Evolutionary conservation across 2,329 filamentous ascomycete genomes (phyloP).

Genomic region (Fusarium protoensiforme): DNA sequence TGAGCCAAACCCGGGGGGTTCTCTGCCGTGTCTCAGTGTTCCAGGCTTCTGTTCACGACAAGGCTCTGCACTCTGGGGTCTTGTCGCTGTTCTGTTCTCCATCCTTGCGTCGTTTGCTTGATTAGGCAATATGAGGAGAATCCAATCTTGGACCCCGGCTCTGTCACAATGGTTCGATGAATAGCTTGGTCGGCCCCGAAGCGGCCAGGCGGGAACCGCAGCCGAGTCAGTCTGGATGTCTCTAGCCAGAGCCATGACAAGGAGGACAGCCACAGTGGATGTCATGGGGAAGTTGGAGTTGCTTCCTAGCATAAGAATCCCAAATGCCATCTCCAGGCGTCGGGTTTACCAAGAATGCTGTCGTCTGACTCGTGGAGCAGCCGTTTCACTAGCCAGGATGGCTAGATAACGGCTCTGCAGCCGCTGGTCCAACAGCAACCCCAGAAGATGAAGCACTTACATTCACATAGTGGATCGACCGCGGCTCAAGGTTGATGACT

Average conservation of each 20-base stretch:
- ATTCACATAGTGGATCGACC: constrained; percentile 1
- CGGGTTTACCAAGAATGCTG: not conserved
- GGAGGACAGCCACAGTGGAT: not conserved
- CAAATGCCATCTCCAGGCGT: constrained; percentile 7
- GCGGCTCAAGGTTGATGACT: constrained; percentile 6
- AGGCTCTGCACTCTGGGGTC: not conserved
- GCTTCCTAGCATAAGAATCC: not conserved
- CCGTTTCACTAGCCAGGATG: constrained; percentile 14
- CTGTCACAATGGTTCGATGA: constrained; percentile 13
- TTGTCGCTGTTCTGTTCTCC: not conserved
- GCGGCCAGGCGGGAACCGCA: constrained; percentile 3
- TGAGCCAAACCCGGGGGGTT: not conserved
- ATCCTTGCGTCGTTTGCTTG: not conserved
- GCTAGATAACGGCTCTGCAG: constrained; percentile 3
- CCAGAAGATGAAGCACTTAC: constrained; percentile 1
- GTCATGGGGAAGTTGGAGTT: not conserved
- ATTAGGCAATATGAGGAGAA: constrained; percentile 23
- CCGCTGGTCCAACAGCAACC: not conserved
- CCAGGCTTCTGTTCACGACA: not conserved
- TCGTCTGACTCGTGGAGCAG: constrained; percentile 11
- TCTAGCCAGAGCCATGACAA: not conserved
- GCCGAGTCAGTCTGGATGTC: not conserved
- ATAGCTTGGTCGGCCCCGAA: constrained; percentile 15
- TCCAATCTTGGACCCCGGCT: not conserved
- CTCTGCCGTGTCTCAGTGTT: not conserved